Evolutionary conservation across 2,329 filamentous ascomycete genomes (phyloP), one percentile per base, ranked within the genome.

Genomic region (Cladophialophora psammophila): DNA sequence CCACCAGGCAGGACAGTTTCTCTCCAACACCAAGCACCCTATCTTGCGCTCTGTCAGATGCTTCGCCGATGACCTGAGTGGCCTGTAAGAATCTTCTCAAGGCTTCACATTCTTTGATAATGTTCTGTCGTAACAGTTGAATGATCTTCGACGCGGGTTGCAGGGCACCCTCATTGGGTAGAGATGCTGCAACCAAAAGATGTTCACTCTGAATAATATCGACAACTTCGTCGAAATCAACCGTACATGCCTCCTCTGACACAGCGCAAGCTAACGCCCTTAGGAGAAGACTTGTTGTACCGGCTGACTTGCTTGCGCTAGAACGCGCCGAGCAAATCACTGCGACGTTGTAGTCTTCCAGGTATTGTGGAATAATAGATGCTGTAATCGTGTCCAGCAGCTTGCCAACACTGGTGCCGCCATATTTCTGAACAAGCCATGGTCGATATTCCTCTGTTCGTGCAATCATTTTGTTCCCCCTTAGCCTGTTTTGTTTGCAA

Each of bases 401-500:
- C 32, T 63, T 63, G 36, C 61, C 61, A 8, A 63, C 61, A 58
- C 61, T 63, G 38, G 61, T 63, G 20, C 61, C 61, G 20, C 61
- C 61, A 34, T 63, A 63, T 42, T 63, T 63, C 40, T 63, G 61
- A 31, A 63, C 53, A 9, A 50, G 15, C 61, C 61, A 63, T 31
- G 52, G 53, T 40, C 18, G 15, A 15, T 26, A 38, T 13, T 58
- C 34, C 34, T 31, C 36, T 42, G 36, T 40, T 58, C 52, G 52
- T 55, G 52, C 52, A 55, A 55, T 55, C 52, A 55, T 55, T n/a
- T 53, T 35, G 26, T 15, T 8, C 15, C 13, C 15, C 3, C 31
- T n/a, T 55, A 26, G 2, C 31, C 10, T 53, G 13, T 53, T 15
- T 53, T 3, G 13, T n/a, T 55, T n/a, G 50, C 31, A 54, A 20